These are phyloP conservation scores for Daedaleopsis sinensis DNA, from an alignment of 768 basidiomycete genomes.

Conservation along the genomic window DNA sequence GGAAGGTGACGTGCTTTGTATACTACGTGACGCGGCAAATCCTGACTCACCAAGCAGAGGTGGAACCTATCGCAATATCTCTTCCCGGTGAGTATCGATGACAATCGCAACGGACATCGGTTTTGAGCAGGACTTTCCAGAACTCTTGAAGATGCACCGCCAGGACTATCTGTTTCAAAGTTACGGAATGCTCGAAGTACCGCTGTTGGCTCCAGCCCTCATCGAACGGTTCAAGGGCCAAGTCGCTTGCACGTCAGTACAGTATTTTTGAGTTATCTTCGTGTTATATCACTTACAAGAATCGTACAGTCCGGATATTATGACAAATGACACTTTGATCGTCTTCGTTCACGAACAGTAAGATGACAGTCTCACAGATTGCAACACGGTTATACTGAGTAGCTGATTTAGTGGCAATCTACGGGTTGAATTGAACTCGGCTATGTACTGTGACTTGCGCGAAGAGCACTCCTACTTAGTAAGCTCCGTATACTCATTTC, in stretches of 20 bases:
- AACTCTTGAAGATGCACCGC: slow-evolving; percentile 89
- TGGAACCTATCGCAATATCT: slow-evolving; percentile 63
- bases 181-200: slow-evolving; percentile 80
- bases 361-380: slow-evolving; percentile 32
- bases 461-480: slow-evolving; percentile 88
- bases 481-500: slow-evolving; percentile 16
- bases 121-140: slow-evolving; percentile 37
- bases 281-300: not conserved
- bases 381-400: not conserved
- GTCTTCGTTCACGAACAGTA: slow-evolving; percentile 96
- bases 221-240: slow-evolving; percentile 79
- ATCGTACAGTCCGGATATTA: slow-evolving; percentile 70
- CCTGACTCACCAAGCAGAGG: slow-evolving; percentile 41
- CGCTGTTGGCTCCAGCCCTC: slow-evolving; percentile 66
- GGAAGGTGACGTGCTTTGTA: slow-evolving; percentile 53
- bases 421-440: slow-evolving; percentile 79
- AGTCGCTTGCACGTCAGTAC: slow-evolving; percentile 83
- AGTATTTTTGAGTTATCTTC: not conserved
- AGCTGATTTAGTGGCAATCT: slow-evolving; percentile 73
- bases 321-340: slow-evolving; percentile 75
- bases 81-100: slow-evolving; percentile 58
- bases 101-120: not conserved
- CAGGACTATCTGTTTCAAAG: slow-evolving; percentile 78
- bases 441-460: slow-evolving; percentile 69
- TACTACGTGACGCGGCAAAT: not conserved